Evolutionary conservation across 2,329 filamentous ascomycete genomes (phyloP).

Genomic region (Cyphellophora attinorum): DNA sequence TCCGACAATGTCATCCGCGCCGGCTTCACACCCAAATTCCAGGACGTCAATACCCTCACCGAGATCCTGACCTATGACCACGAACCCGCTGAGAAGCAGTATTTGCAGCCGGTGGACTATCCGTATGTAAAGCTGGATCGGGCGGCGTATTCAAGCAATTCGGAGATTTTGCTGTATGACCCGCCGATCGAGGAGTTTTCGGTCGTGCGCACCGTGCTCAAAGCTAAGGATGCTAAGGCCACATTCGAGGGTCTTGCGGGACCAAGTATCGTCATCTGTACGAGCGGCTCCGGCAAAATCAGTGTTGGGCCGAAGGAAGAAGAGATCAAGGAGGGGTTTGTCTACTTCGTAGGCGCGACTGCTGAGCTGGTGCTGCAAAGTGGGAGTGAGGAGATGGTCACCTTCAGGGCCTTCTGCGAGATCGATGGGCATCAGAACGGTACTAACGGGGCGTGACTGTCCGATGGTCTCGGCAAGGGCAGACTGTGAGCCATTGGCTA

Average conservation of each 20-base stretch:
- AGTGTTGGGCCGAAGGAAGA: constrained; percentile 74
- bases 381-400: constrained; percentile 58
- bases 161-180: constrained; percentile 69
- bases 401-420: constrained; percentile 92
- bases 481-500: too few species aligned
- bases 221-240: constrained; percentile 61
- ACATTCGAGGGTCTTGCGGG: constrained; percentile 82
- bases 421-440: constrained; percentile 41
- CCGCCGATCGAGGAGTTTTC: constrained; percentile 95
- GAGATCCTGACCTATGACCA: constrained; percentile 92
- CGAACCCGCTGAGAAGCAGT: constrained; percentile 88
- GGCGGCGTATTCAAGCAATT: constrained; percentile 69
- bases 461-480: too few species aligned
- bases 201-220: constrained; percentile 72
- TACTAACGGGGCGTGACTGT: neutral
- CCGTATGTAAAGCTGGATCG: constrained; percentile 76
- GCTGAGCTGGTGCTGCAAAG: constrained; percentile 73
- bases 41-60: constrained; percentile 82
- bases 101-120: constrained; percentile 79
- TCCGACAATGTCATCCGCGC: constrained; percentile 98
- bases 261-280: constrained; percentile 89
- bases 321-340: constrained; percentile 62
- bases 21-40: constrained; percentile 97
- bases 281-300: constrained; percentile 70
- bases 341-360: constrained; percentile 79